phyloP scores from a whole-genome alignment of 495 filamentous ascomycete genomes.

The Neurospora sp. region DNA sequence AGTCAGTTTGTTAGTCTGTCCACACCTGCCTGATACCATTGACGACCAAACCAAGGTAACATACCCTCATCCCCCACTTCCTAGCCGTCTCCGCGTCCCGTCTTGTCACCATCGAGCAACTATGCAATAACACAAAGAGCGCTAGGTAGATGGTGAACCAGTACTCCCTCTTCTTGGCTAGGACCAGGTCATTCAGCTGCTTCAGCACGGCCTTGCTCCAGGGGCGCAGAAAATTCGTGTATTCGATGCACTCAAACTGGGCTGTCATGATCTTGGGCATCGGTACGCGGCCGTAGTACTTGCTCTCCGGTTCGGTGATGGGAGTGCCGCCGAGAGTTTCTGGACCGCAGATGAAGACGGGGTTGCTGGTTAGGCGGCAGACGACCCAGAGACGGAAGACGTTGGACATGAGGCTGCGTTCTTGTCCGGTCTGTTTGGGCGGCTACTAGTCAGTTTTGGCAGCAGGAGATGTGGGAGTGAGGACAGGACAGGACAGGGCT shows the following conservation, averaged over 20 bases:
- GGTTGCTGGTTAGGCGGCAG: slow-evolving; percentile 18
- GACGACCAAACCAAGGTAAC: not conserved
- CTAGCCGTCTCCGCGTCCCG: slow-evolving; percentile 14
- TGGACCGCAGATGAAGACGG: slow-evolving; percentile 14
- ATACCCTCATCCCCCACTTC: slow-evolving; percentile 13
- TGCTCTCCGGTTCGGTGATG: slow-evolving; percentile 4
- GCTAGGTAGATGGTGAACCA: slow-evolving; percentile 21
- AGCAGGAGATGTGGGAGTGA: not conserved
- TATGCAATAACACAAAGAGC: slow-evolving; percentile 21
- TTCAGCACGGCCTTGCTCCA: slow-evolving; percentile 18
- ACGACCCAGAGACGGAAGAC: slow-evolving; percentile 18
- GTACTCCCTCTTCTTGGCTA: slow-evolving; percentile 18
- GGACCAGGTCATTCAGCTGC: slow-evolving; percentile 18
- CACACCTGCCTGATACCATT: not conserved
- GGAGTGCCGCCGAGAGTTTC: slow-evolving; percentile 13
- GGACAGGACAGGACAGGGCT: not conserved
- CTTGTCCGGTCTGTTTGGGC: slow-evolving; percentile 9
- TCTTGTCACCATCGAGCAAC: slow-evolving; percentile 18
- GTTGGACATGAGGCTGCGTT: slow-evolving; percentile 14
- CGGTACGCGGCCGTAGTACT: slow-evolving; percentile 8
- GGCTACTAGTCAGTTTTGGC: not conserved
- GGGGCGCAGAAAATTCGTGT: slow-evolving; percentile 15
- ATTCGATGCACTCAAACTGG: slow-evolving; percentile 22
- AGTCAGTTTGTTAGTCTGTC: no score
- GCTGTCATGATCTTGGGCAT: slow-evolving; percentile 21